These are phyloP conservation scores for Aschersonia sp. DNA, from an alignment of 2,329 filamentous ascomycete species.

Conservation along the genomic window DNA sequence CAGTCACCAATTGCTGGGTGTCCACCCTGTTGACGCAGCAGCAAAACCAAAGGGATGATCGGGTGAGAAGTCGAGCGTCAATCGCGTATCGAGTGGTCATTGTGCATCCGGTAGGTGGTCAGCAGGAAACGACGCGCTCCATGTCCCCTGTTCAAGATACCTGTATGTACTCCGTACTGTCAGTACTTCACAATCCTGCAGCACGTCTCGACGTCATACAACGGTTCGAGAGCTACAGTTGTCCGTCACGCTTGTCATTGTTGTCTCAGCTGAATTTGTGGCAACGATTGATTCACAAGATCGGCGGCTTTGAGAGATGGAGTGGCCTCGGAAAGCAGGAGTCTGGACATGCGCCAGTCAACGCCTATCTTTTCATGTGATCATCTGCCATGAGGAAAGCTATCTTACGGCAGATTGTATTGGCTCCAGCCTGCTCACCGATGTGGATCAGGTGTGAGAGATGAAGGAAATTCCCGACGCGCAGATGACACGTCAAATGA, in stretches of 20 bases:
- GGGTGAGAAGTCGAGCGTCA: too few relatives aligned
- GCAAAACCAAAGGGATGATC: too few relatives aligned
- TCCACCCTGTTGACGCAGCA: too few relatives aligned
- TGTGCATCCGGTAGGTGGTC: too few relatives aligned
- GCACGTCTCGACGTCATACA: neutral
- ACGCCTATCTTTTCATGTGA: neutral
- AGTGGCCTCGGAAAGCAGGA: neutral
- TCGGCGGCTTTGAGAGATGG: neutral
- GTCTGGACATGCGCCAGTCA: too few relatives aligned
- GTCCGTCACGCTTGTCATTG: neutral
- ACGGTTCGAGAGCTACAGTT: neutral
- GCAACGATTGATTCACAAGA: neutral
- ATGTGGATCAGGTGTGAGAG: neutral
- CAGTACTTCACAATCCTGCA: neutral
- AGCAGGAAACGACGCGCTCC: neutral
- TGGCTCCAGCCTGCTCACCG: neutral
- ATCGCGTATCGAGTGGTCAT: too few relatives aligned
- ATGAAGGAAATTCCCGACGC: neutral
- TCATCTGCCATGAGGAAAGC: neutral
- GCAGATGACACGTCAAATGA: slow-evolving; percentile 3
- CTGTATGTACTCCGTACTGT: neutral
- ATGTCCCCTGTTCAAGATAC: neutral
- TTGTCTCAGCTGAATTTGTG: neutral
- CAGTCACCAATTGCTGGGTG: too few relatives aligned
- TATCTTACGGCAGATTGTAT: neutral